Conservation (phyloP, 805 yeast genomes). For the Hanseniaspora jakobsenii region DNA sequence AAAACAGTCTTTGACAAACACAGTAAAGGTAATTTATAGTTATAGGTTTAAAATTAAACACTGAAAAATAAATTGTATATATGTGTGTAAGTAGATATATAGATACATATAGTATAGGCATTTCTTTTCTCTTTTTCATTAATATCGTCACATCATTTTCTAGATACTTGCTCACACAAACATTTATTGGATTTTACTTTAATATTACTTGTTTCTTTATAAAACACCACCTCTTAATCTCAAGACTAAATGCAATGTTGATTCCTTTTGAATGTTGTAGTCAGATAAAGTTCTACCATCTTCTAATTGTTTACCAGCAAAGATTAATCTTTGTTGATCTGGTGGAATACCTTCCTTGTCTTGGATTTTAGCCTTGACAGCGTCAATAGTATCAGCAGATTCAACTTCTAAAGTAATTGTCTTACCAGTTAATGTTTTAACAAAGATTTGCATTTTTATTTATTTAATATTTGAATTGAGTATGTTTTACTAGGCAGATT, state of each 20-base stretch:
- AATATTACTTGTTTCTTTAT: too few species aligned
- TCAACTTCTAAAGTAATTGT: constrained; percentile 91
- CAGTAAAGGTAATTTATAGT: too few species aligned
- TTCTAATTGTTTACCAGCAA: constrained; percentile 62
- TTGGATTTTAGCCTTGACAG: constrained; percentile 70
- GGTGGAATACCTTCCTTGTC: constrained; percentile 66
- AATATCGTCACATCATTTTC: too few species aligned
- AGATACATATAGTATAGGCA: too few species aligned
- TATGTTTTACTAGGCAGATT: too few species aligned
- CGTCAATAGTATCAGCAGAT: constrained; percentile 89
- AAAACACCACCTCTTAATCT: constrained; percentile 70
- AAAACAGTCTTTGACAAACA: too few species aligned
- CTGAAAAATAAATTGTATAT: too few species aligned
- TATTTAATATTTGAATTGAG: constrained; percentile 77
- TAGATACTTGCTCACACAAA: too few species aligned
- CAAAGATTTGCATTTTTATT: constrained; percentile 87
- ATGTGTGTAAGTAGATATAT: too few species aligned
- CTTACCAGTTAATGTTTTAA: constrained; percentile 95
- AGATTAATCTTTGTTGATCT: constrained; percentile 57
- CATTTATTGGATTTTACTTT: too few species aligned
- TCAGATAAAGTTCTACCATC: constrained; percentile 62
- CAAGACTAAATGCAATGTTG: constrained; percentile 56
- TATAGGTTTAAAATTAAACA: too few species aligned
- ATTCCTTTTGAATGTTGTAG: constrained; percentile 62
- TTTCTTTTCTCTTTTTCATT: too few species aligned